Percentiles rank a stretch among this genome's conserved stretches.
These are phyloP conservation scores for Penicillium palitans DNA, from an alignment of 2,329 filamentous ascomycete genomes.

Conservation along the genomic window DNA sequence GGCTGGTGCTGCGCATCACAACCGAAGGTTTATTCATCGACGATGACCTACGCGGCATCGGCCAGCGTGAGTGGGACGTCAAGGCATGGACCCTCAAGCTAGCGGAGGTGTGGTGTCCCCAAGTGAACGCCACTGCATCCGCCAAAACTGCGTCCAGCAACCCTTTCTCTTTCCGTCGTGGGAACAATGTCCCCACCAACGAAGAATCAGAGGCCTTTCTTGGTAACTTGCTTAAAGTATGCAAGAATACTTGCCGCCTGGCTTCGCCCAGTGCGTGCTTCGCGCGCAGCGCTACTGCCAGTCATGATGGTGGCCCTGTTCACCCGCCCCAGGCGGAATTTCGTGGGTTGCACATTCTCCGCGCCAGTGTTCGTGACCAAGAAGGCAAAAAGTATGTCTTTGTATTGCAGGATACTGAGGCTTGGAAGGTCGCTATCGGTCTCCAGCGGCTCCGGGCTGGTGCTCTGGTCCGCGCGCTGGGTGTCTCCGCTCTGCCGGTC, in stretches of 20 bases:
- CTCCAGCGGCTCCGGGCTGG: slow-evolving; percentile 58
- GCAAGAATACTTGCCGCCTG: slow-evolving; percentile 64
- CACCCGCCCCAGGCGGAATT: slow-evolving; percentile 39
- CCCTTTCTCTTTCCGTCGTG: slow-evolving; percentile 42
- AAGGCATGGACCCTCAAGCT: slow-evolving; percentile 97
- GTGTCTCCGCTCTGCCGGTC: slow-evolving; percentile 53
- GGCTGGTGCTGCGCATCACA: slow-evolving; percentile 85
- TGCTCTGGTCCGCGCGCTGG: slow-evolving; percentile 56
- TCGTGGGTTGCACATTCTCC: slow-evolving; percentile 55
- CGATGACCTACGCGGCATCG: slow-evolving; percentile 84
- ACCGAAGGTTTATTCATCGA: slow-evolving; percentile 97
- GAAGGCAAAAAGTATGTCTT: slow-evolving; percentile 65
- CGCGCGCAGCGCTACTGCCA: slow-evolving; percentile 25
- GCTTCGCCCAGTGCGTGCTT: slow-evolving; percentile 43
- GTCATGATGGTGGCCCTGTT: slow-evolving; percentile 30
- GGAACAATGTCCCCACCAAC: slow-evolving; percentile 55
- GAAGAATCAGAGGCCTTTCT: slow-evolving; percentile 69
- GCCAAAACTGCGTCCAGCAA: slow-evolving; percentile 31
- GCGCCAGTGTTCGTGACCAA: slow-evolving; percentile 59
- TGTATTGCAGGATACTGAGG: slow-evolving; percentile 58
- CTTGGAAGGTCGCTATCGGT: slow-evolving; percentile 63
- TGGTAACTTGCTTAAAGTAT: slow-evolving; percentile 61
- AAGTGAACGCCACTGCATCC: slow-evolving; percentile 51
- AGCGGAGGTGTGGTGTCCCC: slow-evolving; percentile 81
- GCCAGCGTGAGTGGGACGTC: slow-evolving; percentile 97